Evolutionary conservation across 805 yeast genomes (phyloP), one percentile per base, ranked within the genome.

Genomic region (Kluyveromyces starmeri): DNA sequence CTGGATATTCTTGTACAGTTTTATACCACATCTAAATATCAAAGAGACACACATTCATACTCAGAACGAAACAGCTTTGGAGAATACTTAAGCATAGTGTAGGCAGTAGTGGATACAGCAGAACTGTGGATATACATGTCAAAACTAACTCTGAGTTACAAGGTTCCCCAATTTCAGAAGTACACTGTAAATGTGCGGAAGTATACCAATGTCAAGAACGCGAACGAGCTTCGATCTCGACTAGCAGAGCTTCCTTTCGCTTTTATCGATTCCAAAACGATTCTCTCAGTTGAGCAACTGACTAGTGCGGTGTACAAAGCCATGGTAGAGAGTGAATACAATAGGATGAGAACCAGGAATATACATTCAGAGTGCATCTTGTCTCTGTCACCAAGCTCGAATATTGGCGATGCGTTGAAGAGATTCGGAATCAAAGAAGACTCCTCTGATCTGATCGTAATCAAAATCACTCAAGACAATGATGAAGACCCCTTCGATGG

Each of bases 301-400:
- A 60, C 65, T 35, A 64, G 77, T 30, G 76, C 83, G 1, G 53
- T 78, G 1, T 74, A 78, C 50, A 70, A 78, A 43, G 71, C 83
- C 2, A 45, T 83, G 2, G 53, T 67, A 10, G 86, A 81, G 51
- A 46, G 54, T 16, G 51, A 51, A 1, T 61, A 64, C 23, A 71
- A 64, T 10, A 64, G 45, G 30, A 65, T 73, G 64, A 68, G 77
- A 43, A 78, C 94, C 7, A 75, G 70, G 44, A 68, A 76, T 1
- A 45, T 83, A 20, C 81, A 82, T 49, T 76, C 92, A 0, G 94
- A 84, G 48, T 64, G 80, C 25, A 70, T 83, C 16, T 71, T 78
- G 48, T 71, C 76, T 38, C 59, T 84, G 39, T 73, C 86, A 1
- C 84, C 89, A 2, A 68, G 74, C 6, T 77, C 75, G 45, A 82